Percentiles rank a stretch among this genome's conserved stretches.
Evolutionary conservation across 495 filamentous ascomycete genomes (phyloP).

Genomic region (Poronia punctata): DNA sequence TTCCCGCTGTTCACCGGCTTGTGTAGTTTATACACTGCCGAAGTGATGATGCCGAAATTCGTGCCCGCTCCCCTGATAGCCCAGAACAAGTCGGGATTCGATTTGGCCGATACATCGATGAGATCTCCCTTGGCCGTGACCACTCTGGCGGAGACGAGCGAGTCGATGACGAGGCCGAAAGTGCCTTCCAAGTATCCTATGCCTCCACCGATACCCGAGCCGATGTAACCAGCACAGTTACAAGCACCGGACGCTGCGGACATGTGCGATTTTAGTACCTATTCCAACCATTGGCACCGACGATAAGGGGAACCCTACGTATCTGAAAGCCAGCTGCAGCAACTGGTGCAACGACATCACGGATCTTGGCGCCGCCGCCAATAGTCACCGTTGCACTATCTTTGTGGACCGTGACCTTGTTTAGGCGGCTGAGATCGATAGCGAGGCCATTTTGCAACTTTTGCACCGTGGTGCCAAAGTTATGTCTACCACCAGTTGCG

Average conservation of each 20-base stretch:
- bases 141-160: conserved; percentile 24
- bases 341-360: conserved; percentile 18
- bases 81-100: conserved; percentile 42
- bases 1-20: conserved; percentile 18
- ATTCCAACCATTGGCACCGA: background rate
- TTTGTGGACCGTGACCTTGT: conserved; percentile 17
- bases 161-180: conserved; percentile 32
- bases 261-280: background rate
- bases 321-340: conserved; percentile 25
- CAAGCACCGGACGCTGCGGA: background rate
- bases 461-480: conserved; percentile 13
- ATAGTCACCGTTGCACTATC: conserved; percentile 15
- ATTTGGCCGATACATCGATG: conserved; percentile 22
- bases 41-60: conserved; percentile 45
- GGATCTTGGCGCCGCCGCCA: conserved; percentile 14
- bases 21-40: conserved; percentile 28
- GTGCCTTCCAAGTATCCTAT: conserved; percentile 27
- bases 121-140: conserved; percentile 28
- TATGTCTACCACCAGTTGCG: conserved; percentile 29
- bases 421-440: conserved; percentile 28
- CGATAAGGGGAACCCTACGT: conserved; percentile 15
- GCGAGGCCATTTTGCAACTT: conserved; percentile 13
- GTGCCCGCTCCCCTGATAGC: conserved; percentile 39
- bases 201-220: conserved; percentile 31
- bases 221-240: background rate